Percentiles rank a stretch among this genome's conserved stretches.
Evolutionary conservation across 257 asterid genomes (phyloP).

Genomic region (Prunella vulgaris): DNA sequence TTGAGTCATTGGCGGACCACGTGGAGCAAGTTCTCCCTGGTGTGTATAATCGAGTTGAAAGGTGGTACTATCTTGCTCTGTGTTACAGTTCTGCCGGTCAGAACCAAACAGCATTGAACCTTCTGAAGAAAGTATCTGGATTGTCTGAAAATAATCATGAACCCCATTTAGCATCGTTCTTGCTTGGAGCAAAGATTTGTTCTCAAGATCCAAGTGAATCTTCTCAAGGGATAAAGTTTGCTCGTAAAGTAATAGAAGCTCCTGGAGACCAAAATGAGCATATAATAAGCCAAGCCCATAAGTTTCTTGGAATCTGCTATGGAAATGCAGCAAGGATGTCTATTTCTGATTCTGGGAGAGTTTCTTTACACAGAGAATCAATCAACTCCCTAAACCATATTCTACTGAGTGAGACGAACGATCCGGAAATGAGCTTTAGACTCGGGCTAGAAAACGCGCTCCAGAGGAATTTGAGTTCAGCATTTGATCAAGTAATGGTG

Average conservation of each 20-base stretch:
- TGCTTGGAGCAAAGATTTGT: slow-evolving; percentile 83
- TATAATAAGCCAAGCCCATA: slow-evolving; percentile 46
- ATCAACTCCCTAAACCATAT: slow-evolving; percentile 40
- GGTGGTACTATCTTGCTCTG: slow-evolving; percentile 91
- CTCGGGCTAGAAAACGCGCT: slow-evolving; percentile 66
- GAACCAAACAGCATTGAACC: slow-evolving; percentile 48
- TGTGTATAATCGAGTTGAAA: slow-evolving; percentile 48
- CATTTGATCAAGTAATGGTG: slow-evolving; percentile 51
- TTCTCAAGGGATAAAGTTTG: slow-evolving; percentile 50
- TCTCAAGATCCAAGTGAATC: slow-evolving; percentile 49
- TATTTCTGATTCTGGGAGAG: slow-evolving; percentile 56
- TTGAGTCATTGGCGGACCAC: slow-evolving; percentile 54
- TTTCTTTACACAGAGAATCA: slow-evolving; percentile 45
- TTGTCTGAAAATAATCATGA: slow-evolving; percentile 43
- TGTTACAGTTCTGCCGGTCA: slow-evolving; percentile 75
- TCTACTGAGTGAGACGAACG: slow-evolving; percentile 28
- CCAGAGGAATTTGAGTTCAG: slow-evolving; percentile 60
- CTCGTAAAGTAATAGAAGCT: slow-evolving; percentile 38
- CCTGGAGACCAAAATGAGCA: slow-evolving; percentile 39
- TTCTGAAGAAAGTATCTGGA: slow-evolving; percentile 57
- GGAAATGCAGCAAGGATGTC: slow-evolving; percentile 69
- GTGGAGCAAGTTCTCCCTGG: slow-evolving; percentile 79
- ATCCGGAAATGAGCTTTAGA: slow-evolving; percentile 51
- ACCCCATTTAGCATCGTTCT: slow-evolving; percentile 49
- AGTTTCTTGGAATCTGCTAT: slow-evolving; percentile 75